Evolutionary conservation across 2,329 filamentous ascomycete genomes (phyloP).

Genomic region (Leptographium procerum): DNA sequence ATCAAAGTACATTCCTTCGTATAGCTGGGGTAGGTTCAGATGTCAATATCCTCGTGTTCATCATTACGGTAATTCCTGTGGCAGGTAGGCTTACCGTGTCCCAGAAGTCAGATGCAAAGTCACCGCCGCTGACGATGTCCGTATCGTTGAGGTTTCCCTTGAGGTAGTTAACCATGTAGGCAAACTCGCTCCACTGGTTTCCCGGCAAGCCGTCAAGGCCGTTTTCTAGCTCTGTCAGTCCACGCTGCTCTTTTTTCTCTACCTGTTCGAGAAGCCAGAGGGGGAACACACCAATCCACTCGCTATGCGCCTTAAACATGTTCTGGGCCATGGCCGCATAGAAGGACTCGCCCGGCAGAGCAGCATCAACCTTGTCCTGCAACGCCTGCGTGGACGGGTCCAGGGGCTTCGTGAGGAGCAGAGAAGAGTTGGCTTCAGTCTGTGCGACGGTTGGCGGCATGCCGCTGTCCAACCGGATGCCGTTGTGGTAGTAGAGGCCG

Average conservation of each 20-base stretch:
- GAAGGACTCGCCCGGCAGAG: constrained; percentile 24
- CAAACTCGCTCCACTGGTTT: constrained; percentile 54
- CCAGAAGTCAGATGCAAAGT: constrained; percentile 33
- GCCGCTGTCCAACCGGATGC: constrained; percentile 36
- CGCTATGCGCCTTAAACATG: constrained; percentile 32
- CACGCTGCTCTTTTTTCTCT: background rate
- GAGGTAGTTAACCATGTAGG: constrained; percentile 48
- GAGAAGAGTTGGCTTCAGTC: constrained; percentile 30
- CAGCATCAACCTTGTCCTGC: constrained; percentile 22
- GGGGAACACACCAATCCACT: constrained; percentile 15
- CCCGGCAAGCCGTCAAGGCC: constrained; percentile 33
- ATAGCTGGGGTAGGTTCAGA: constrained; percentile 23
- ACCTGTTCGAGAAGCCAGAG: background rate
- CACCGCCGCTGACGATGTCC: constrained; percentile 33
- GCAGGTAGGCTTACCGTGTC: constrained; percentile 18
- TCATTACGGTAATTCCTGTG: background rate
- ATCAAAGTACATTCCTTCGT: constrained; percentile 48
- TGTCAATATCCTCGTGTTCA: background rate
- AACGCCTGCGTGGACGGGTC: constrained; percentile 23
- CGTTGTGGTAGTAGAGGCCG: constrained; percentile 36
- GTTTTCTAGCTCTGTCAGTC: constrained; percentile 10
- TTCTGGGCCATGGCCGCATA: constrained; percentile 26
- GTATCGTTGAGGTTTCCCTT: constrained; percentile 41
- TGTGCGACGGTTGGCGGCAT: constrained; percentile 40
- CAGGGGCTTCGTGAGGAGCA: constrained; percentile 22